A percentile compares a stretch with the other conserved stretches of the same genome.
Evolutionary conservation across 768 basidiomycete genomes (phyloP).

Genomic region (Boletales sp.): DNA sequence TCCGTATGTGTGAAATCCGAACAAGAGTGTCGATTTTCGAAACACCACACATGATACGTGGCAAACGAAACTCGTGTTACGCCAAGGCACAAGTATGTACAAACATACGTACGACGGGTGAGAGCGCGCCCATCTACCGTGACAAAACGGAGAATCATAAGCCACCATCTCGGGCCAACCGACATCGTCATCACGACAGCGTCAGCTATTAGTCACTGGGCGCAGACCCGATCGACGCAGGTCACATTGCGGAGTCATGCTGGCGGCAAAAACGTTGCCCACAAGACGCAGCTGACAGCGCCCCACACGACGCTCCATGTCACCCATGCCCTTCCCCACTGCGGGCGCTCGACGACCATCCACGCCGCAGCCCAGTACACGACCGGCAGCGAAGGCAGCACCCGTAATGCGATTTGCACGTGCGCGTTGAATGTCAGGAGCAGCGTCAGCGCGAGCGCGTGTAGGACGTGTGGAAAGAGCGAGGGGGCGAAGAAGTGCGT

Average conservation of each 20-base stretch:
- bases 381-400: conserved; percentile 72
- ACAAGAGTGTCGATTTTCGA: no score
- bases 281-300: conserved; percentile 62
- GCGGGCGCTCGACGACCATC: conserved; percentile 48
- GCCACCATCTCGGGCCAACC: no score
- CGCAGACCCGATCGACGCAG: no score
- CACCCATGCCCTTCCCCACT: conserved; percentile 61
- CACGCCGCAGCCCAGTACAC: conserved; percentile 85
- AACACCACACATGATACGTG: no score
- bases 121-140: no score
- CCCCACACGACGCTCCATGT: conserved; percentile 82
- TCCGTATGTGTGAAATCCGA: no score
- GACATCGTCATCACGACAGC: no score
- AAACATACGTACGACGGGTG: no score
- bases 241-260: conserved; percentile 44
- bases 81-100: no score
- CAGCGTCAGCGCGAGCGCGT: conserved; percentile 58
- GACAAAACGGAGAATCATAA: no score
- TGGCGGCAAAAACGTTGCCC: conserved; percentile 88
- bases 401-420: conserved; percentile 81
- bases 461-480: conserved; percentile 70
- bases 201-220: no score
- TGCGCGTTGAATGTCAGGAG: conserved; percentile 78
- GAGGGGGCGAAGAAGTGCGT: conserved; percentile 38
- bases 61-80: no score